A percentile compares a stretch with the other conserved stretches of the same genome.
Conservation (phyloP, 176 grass and related monocot species). For the Carex kokanica region DNA sequence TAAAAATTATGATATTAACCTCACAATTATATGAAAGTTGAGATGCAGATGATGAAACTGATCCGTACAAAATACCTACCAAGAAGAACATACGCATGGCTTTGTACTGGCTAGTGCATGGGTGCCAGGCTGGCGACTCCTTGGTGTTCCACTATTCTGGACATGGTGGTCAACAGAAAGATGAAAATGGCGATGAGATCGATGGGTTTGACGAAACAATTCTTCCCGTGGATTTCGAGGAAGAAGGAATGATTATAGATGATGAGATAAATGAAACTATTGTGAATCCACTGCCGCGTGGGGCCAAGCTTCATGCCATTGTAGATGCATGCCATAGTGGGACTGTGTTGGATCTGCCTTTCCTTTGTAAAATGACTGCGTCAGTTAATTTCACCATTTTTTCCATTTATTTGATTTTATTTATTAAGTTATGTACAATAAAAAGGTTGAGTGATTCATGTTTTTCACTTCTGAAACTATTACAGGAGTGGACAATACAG, state of each 20-base stretch:
- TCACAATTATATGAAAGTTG: too few relatives aligned
- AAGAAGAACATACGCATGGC: slow-evolving; percentile 90
- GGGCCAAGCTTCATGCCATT: slow-evolving; percentile 88
- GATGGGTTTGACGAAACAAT: slow-evolving; percentile 96
- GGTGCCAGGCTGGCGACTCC: slow-evolving; percentile 87
- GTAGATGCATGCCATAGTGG: slow-evolving; percentile 98
- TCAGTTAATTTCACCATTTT: neutral
- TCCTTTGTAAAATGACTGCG: slow-evolving; percentile 88
- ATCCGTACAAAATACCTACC: slow-evolving; percentile 77
- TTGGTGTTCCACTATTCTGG: slow-evolving; percentile 98
- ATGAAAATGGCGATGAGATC: slow-evolving; percentile 77
- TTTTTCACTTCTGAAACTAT: too few relatives aligned
- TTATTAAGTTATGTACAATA: neutral
- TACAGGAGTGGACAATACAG: slow-evolving; percentile 37
- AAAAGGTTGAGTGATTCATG: too few relatives aligned
- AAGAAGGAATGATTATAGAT: slow-evolving; percentile 90
- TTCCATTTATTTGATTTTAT: neutral
- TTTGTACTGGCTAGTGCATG: slow-evolving; percentile 86
- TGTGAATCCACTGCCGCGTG: slow-evolving; percentile 75
- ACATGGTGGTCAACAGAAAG: slow-evolving; percentile 80
- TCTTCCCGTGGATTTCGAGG: slow-evolving; percentile 85
- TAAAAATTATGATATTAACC: too few relatives aligned
- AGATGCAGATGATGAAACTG: slow-evolving; percentile 83
- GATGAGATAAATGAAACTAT: slow-evolving; percentile 87
- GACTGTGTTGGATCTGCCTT: slow-evolving; percentile 91